Evolutionary conservation across 371 early-diverging fungal species (phyloP).

Genomic region (Mortierella sp.): DNA sequence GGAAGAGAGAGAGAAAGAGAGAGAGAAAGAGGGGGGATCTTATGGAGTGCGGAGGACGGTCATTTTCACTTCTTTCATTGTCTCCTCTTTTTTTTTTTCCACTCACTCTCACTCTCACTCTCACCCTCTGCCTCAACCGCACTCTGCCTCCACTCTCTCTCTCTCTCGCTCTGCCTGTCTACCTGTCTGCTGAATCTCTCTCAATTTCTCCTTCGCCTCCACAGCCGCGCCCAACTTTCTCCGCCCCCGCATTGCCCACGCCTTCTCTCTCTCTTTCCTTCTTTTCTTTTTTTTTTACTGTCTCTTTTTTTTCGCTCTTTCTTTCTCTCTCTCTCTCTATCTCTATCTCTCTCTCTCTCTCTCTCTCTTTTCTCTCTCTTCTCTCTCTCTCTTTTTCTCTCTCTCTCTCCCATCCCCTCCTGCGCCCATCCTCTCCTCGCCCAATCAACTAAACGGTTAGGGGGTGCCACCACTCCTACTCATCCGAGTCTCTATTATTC

Average conservation of each 20-base stretch:
- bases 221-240: neutral
- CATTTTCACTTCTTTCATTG: neutral
- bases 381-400: neutral
- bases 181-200: neutral
- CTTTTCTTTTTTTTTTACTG: neutral
- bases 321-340: no score
- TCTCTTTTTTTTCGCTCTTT: neutral
- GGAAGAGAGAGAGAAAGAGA: neutral
- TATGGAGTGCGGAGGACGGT: no score
- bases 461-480: no score
- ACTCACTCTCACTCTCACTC: no score
- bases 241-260: neutral
- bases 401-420: no score
- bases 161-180: neutral
- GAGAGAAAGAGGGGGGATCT: neutral
- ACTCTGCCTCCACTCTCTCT: neutral
- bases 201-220: neutral
- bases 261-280: neutral
- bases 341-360: no score
- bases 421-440: slow-evolving; percentile 19
- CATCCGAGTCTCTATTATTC: no score
- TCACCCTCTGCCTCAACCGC: no score
- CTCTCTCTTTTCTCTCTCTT: neutral
- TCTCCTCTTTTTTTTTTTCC: neutral
- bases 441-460: no score